phyloP scores from a whole-genome alignment of 2,329 filamentous ascomycete species.

The Calonectria hongkongensis region DNA sequence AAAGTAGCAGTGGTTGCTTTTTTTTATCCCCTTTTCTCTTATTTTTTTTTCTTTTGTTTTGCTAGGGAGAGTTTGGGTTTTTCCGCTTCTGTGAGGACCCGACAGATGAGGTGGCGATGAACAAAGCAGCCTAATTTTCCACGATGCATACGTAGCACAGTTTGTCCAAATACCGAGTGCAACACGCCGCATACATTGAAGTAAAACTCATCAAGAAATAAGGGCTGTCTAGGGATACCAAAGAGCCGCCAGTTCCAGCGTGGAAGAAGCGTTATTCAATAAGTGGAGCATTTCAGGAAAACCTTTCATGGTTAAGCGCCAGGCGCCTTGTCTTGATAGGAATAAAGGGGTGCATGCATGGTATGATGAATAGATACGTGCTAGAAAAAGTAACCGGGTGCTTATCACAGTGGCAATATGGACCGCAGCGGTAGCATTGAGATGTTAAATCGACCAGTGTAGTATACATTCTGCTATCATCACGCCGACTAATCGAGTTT shows the following conservation, averaged over 20 bases:
- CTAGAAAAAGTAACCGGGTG: background rate
- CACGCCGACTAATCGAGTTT: slow-evolving; percentile 1
- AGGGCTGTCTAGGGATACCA: too few relatives aligned
- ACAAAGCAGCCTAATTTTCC: too few relatives aligned
- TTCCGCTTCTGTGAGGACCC: too few relatives aligned
- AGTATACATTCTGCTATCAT: slow-evolving; percentile 33
- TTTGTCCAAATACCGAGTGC: too few relatives aligned
- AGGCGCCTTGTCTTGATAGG: background rate
- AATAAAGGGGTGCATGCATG: background rate
- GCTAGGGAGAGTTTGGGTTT: too few relatives aligned
- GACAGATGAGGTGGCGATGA: too few relatives aligned
- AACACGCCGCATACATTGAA: too few relatives aligned
- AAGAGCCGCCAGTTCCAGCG: background rate
- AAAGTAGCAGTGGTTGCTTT: too few relatives aligned
- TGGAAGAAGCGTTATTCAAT: background rate
- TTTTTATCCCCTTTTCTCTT: too few relatives aligned
- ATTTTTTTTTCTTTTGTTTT: too few relatives aligned
- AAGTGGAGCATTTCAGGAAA: background rate
- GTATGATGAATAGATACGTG: background rate
- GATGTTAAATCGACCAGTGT: slow-evolving; percentile 7
- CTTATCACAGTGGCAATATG: background rate
- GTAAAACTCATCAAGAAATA: too few relatives aligned
- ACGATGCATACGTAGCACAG: too few relatives aligned
- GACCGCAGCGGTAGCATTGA: background rate
- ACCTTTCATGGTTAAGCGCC: background rate